These are phyloP conservation scores for Sugiyamaella paludigena DNA, from an alignment of 1,139 yeast species.

Conservation along the genomic window DNA sequence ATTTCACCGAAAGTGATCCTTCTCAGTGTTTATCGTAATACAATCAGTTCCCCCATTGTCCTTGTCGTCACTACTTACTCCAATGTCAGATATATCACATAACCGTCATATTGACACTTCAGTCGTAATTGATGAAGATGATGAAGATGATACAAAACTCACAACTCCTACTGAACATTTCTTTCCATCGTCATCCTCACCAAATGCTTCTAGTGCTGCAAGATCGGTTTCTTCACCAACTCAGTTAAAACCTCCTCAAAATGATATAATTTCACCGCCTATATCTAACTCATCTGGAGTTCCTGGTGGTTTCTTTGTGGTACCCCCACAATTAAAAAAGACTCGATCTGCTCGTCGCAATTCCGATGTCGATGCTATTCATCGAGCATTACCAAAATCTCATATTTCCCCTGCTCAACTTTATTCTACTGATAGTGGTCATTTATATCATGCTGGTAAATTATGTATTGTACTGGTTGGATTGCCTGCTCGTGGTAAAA, in stretches of 20 bases:
- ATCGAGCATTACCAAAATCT: conserved; percentile 34
- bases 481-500: conserved; percentile 94
- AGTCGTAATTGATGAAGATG: too few relatives aligned
- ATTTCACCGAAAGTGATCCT: too few relatives aligned
- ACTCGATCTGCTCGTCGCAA: conserved; percentile 19
- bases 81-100: too few relatives aligned
- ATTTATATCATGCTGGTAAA: conserved; percentile 93
- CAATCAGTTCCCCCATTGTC: too few relatives aligned
- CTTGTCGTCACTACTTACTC: too few relatives aligned
- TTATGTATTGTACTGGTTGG: conserved; percentile 89
- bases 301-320: too few relatives aligned
- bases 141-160: too few relatives aligned
- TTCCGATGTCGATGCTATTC: conserved; percentile 36
- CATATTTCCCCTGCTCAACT: conserved; percentile 68
- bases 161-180: too few relatives aligned
- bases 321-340: conserved; percentile 3
- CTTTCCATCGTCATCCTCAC: too few relatives aligned
- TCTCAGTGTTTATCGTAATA: too few relatives aligned
- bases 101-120: too few relatives aligned
- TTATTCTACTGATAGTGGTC: conserved; percentile 85
- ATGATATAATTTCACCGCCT: neutral
- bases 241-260: neutral
- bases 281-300: neutral
- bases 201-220: neutral
- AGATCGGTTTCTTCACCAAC: neutral